Percentiles rank a stretch among this genome's conserved stretches.
Evolutionary conservation across 1,284 basidiomycete genomes (phyloP).

Genomic region (Phellopilus nigrolimitatus): DNA sequence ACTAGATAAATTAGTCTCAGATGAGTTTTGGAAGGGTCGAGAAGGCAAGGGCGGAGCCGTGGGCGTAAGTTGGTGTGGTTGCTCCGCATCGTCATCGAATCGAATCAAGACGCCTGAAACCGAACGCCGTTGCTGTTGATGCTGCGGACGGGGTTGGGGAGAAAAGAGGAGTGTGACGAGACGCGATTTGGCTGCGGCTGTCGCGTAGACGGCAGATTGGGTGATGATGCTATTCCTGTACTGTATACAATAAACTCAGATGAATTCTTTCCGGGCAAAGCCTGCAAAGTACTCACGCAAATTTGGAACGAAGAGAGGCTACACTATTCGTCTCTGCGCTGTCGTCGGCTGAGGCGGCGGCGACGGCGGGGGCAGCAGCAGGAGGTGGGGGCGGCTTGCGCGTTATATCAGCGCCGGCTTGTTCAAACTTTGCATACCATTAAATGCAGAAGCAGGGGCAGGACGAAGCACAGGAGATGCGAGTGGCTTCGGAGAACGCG

Average conservation of each 20-base stretch:
- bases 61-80: no score
- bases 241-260: no score
- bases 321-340: no score
- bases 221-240: no score
- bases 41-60: constrained; percentile 19
- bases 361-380: constrained; percentile 17
- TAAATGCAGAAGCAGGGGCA: constrained; percentile 42
- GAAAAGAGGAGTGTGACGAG: no score
- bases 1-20: no score
- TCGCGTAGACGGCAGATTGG: no score
- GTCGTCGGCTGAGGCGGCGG: background rate
- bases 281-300: constrained; percentile 43
- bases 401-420: constrained; percentile 26
- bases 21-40: constrained; percentile 3
- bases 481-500: constrained; percentile 37
- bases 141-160: no score
- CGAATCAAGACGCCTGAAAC: constrained; percentile 8
- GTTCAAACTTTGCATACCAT: constrained; percentile 32
- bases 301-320: constrained; percentile 43
- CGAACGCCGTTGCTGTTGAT: constrained; percentile 12
- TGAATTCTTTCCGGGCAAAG: no score
- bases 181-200: no score
- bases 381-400: constrained; percentile 29
- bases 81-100: constrained; percentile 11
- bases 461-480: constrained; percentile 30